Percentiles rank a stretch among this genome's conserved stretches.
phyloP scores from a whole-genome alignment of 345 rosid species.

The Iberis pinnata region DNA sequence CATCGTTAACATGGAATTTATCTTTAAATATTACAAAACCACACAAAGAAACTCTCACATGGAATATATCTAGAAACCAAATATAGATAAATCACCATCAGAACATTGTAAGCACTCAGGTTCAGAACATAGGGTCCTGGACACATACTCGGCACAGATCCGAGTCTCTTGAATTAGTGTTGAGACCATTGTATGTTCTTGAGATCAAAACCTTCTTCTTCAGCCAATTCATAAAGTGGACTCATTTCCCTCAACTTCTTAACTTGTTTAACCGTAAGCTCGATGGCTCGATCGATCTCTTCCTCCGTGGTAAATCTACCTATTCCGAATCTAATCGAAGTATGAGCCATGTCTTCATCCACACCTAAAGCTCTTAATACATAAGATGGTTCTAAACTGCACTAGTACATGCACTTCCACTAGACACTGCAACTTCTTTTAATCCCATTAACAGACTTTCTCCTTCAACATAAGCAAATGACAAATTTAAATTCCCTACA shows the following conservation, averaged over 20 bases:
- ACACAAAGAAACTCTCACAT: constrained; percentile 22
- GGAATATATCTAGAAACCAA: constrained; percentile 5
- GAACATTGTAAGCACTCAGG: background rate
- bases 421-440: constrained; percentile 95
- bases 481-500: constrained; percentile 74
- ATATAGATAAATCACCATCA: constrained; percentile 16
- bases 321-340: constrained; percentile 93
- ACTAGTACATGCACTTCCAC: constrained; percentile 99
- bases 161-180: constrained; percentile 38
- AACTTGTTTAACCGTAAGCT: constrained; percentile 83
- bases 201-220: constrained; percentile 76
- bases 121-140: constrained; percentile 1
- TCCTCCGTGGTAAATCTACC: constrained; percentile 90
- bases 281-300: constrained; percentile 75
- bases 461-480: constrained; percentile 94
- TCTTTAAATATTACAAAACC: too few relatives aligned
- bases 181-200: constrained; percentile 88
- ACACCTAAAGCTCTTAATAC: constrained; percentile 95
- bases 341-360: constrained; percentile 97
- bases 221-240: constrained; percentile 93
- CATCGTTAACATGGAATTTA: too few relatives aligned
- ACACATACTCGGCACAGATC: constrained; percentile 6
- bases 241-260: constrained; percentile 96
- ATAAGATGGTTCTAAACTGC: constrained; percentile 98
- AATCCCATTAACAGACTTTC: constrained; percentile 97